phyloP scores from a whole-genome alignment of 1,284 basidiomycete genomes.

The Mycocalia duriaeana region DNA sequence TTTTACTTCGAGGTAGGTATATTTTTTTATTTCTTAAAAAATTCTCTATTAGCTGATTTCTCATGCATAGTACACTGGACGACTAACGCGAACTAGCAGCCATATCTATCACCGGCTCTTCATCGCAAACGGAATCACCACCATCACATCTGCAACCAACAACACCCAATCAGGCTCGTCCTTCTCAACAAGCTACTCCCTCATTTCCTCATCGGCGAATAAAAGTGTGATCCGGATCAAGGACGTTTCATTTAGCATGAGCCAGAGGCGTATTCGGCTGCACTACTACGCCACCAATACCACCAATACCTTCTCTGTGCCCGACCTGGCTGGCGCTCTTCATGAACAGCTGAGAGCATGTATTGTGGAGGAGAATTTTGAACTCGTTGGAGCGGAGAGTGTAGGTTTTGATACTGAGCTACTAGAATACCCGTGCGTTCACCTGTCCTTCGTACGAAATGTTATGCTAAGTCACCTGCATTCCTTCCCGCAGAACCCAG shows the following conservation, averaged over 20 bases:
- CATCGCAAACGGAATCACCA: slow-evolving; percentile 17
- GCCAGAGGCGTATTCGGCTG: no score
- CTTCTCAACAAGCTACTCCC: slow-evolving; percentile 43
- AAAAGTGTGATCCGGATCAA: slow-evolving; percentile 49
- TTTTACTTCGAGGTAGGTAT: slow-evolving; percentile 57
- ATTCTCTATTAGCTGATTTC: slow-evolving; percentile 4
- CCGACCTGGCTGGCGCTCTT: no score
- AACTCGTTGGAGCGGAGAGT: slow-evolving; percentile 71
- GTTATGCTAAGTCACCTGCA: no score
- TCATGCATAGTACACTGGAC: slow-evolving; percentile 45
- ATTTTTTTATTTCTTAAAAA: not conserved
- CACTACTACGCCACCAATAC: slow-evolving; percentile 20
- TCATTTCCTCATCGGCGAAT: slow-evolving; percentile 36
- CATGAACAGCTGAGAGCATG: slow-evolving; percentile 75
- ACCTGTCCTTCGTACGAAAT: slow-evolving; percentile 7
- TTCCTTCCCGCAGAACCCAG: no score
- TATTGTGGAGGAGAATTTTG: slow-evolving; percentile 62
- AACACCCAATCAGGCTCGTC: slow-evolving; percentile 31
- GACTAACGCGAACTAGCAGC: slow-evolving; percentile 55
- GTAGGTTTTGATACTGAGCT: slow-evolving; percentile 79
- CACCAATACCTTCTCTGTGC: slow-evolving; percentile 52
- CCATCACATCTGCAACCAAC: slow-evolving; percentile 24
- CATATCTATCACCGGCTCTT: slow-evolving; percentile 30
- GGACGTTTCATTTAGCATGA: slow-evolving; percentile 57
- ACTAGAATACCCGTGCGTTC: slow-evolving; percentile 72